phyloP scores from a whole-genome alignment of 805 yeast species.

The Zygosaccharomyces pseudorouxii region DNA sequence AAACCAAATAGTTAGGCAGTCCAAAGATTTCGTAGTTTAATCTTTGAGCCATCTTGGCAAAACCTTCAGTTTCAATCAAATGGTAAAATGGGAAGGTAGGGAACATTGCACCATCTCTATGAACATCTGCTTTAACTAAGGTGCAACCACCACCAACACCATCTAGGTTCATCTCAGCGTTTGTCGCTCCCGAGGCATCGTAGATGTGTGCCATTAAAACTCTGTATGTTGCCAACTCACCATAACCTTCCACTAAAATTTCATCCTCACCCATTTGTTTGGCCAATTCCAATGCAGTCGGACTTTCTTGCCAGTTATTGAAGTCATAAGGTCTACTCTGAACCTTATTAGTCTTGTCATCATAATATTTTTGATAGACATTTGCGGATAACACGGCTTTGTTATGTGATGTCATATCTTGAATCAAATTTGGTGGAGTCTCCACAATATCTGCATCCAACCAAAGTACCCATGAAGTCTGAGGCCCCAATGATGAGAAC shows the following conservation, averaged over 20 bases:
- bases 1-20: conserved; percentile 89
- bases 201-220: conserved; percentile 89
- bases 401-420: conserved; percentile 81
- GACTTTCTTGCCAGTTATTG: conserved; percentile 92
- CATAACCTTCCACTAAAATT: conserved; percentile 90
- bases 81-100: conserved; percentile 98
- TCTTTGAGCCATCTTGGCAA: conserved; percentile 96
- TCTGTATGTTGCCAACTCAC: conserved; percentile 90
- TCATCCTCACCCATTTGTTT: conserved; percentile 74
- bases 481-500: conserved; percentile 82
- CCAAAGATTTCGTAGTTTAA: conserved; percentile 89
- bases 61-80: conserved; percentile 95
- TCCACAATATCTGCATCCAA: conserved; percentile 92
- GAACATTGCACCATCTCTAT: conserved; percentile 99
- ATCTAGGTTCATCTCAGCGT: conserved; percentile 77
- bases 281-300: conserved; percentile 75
- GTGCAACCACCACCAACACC: conserved; percentile 99
- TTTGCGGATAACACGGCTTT: conserved; percentile 89
- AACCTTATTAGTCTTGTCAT: conserved; percentile 50
- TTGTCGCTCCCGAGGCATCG: conserved; percentile 56
- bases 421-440: conserved; percentile 75
- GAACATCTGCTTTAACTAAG: conserved; percentile 94
- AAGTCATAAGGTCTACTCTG: conserved; percentile 85
- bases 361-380: conserved; percentile 78
- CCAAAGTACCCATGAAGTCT: conserved; percentile 95